Base-by-base conservation (phyloP, 139 green algal species). In the Marvania coccoides region DNA sequence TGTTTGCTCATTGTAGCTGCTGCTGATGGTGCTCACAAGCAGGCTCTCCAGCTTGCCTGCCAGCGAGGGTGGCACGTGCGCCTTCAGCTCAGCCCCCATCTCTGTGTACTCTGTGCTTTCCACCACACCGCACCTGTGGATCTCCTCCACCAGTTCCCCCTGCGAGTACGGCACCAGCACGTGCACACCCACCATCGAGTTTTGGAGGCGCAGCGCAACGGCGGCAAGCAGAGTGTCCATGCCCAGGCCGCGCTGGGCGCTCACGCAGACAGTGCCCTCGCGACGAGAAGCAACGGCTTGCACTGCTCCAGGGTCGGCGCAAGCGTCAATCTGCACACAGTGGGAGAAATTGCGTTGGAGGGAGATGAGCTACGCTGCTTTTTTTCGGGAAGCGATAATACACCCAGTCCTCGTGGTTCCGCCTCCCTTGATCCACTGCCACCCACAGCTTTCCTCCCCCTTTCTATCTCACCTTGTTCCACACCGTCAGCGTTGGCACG, bases 381-480 rank as follows among this genome's bases (percentile, higher is more conserved):
- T 7, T 24, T 48, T 13, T 1, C 19, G 2, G n/a, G 26, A 4
- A 24, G 62, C 4, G 9, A 42, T 13, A 33, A 12, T 53, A 34
- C 31, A 30, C 14, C 8, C 1, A 23, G 14, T n/a, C n/a, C 29
- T n/a, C n/a, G n/a, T n/a, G n/a, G n/a, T n/a, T n/a, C n/a, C n/a
- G n/a, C n/a, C n/a, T n/a, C n/a, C n/a, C n/a, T n/a, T n/a, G n/a
- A n/a, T n/a, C n/a, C n/a, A n/a, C n/a, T n/a, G n/a, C n/a, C n/a
- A n/a, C n/a, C n/a, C n/a, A n/a, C n/a, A n/a, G n/a, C n/a, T n/a
- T 2, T 38, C 8, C 31, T n/a, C 19, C 23, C 29, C 30, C 19
- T 6, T 30, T 5, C 3, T 24, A 0, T 0, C 68, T 0, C 58
- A 81, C 42, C 83, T 98, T 98, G 83, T 98, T 98, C 92, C 92